Base-by-base conservation (phyloP, 176 grass and related monocot genomes). In the Melocanna baccifera region DNA sequence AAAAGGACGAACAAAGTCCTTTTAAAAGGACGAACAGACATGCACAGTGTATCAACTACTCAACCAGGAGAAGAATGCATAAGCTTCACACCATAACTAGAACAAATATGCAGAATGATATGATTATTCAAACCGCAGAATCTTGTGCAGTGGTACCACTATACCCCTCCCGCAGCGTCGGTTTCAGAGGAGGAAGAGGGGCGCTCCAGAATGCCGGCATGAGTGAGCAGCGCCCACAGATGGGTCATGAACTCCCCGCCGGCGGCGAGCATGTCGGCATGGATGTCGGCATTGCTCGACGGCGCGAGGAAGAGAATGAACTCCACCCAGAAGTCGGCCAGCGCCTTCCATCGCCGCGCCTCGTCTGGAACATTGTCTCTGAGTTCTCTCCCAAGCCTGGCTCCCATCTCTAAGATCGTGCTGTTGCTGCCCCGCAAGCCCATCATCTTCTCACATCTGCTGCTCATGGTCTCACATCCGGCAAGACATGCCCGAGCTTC, bases 231-330 rank as follows among this genome's bases (percentile, higher is more conserved):
- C 15, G 50, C 29, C 78, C 85, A 82, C 15, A 69, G 29, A 62
- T 83, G 86, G 2, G 41, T 62, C 41, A 87, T 82, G 86, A 88
- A 83, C 42, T 81, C 85, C 23, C 70, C 70, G 5, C 71, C 28
- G 10, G 62, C 20, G 5, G 62, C 41, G 20, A 82, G 79, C 79
- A 10, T 76, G 62, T 82, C 72, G 0, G 50, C 61, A 46, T 87
- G 85, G 10, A 75, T 56, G 0, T 68, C 85, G 20, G 29, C 20
- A 16, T 82, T 68, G 61, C 41, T 26, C 1, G 70, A 75, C 14
- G 50, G 85, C 0, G 47, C 69, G 22, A 69, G 41, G 39, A 87
- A 76, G 22, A 82, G 79, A 12, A 82, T 72, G 15, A 82, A 43
- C 62, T 87, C 39, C 3, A 40, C 28, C 70, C 62, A 76, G 11